Base-by-base conservation (phyloP, 78 protist species). In the Creolimax fragrantissima region DNA sequence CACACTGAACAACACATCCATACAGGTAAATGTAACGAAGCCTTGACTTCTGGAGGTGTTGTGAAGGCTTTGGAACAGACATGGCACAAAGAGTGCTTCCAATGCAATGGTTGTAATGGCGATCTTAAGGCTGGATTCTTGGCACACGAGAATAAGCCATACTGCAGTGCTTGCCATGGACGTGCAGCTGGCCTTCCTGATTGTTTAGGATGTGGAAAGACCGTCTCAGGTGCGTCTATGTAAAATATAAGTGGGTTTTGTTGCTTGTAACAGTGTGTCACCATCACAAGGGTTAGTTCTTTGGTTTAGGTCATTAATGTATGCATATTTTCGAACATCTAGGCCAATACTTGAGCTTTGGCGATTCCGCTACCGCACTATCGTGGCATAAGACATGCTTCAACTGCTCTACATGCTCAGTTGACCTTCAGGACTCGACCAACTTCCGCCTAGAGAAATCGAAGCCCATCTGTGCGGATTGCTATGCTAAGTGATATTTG, bases 131-230 rank as follows among this genome's bases (percentile, higher is more conserved):
- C 17, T 35, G 92, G 92, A 24, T 90, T 90, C 2, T 32, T 90
- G 74, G 3, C 58, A 24, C 92, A 90, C 81, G 81, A 90, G 41
- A 84, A 35, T 41, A 11, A 5, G 45, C 92, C 92, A 24, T 90
- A 90, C 83, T 90, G 92, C 35, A 43, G 41, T 36, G 7, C 5
- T 5, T 90, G 92, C 5, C 37, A 43, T 42, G 92, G 92, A 24
- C 7, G 32, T 11, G 92, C 92, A 5, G 92, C 92, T 42, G 92
- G 92, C n/a, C 81, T 44, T 5, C 92, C 92, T n/a, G 84, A 90
- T 35, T 90, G 92, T 2, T n/a, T n/a, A 45, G 92, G 92, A 39
- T 90, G 92, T 5, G 2, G 81, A 7, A 11, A 37, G 83, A 44
- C 92, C 4, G 92, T 90, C 4, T 42, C 81, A 58, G 92, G 74